Percentiles rank a stretch among this genome's conserved stretches.
Conservation (phyloP, 2,329 filamentous ascomycete genomes). For the Hypoxylon sp. region DNA sequence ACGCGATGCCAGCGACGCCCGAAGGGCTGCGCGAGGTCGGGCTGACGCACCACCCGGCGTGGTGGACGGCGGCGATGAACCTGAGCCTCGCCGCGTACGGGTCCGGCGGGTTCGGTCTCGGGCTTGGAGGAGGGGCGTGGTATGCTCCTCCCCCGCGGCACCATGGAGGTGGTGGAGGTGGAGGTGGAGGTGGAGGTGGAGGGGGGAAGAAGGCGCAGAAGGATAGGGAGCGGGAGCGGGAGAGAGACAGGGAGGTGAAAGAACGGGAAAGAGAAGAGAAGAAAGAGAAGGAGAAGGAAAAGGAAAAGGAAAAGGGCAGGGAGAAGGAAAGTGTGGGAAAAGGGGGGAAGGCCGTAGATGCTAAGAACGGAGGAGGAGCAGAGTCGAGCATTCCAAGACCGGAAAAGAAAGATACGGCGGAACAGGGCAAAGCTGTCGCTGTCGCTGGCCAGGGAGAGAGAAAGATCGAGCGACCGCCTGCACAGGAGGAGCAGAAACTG, state of each 20-base stretch:
- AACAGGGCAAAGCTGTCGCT: background rate
- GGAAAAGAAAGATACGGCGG: constrained; percentile 6
- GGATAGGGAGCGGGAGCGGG: background rate
- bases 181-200: background rate
- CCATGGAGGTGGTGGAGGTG: background rate
- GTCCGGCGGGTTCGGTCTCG: background rate
- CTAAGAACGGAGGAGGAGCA: background rate
- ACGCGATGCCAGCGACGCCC: constrained; percentile 63
- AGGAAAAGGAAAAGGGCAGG: background rate
- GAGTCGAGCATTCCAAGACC: background rate
- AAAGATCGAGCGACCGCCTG: constrained; percentile 11
- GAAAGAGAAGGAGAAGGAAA: constrained; percentile 8
- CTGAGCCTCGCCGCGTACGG: constrained; percentile 19
- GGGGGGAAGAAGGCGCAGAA: background rate
- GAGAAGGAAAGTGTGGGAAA: constrained; percentile 4
- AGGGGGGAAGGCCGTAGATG: background rate
- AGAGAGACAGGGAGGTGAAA: background rate
- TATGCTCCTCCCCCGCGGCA: constrained; percentile 5
- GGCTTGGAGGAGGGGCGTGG: background rate
- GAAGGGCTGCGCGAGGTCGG: constrained; percentile 61
- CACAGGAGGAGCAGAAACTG: constrained; percentile 30
- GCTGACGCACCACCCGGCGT: constrained; percentile 60
- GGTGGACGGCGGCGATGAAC: constrained; percentile 56
- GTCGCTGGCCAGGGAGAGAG: constrained; percentile 5
- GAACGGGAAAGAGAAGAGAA: constrained; percentile 7